Conservation (phyloP, 441 rosid genomes). For the Omphalea diandra region DNA sequence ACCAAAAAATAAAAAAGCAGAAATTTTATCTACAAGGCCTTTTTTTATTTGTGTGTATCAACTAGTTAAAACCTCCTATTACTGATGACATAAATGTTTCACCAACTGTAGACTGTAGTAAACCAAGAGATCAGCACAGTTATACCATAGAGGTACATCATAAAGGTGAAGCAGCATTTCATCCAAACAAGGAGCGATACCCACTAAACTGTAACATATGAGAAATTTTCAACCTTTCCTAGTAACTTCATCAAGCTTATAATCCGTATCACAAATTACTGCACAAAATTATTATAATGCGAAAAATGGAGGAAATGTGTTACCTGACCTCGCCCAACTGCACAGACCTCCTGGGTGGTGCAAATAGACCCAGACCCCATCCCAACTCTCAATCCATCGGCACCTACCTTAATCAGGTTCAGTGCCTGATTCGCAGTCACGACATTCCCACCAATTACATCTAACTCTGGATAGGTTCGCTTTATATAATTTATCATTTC, state of each 20-base stretch:
- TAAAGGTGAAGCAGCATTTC: not conserved
- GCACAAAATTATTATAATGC: no score
- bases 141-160: not conserved
- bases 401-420: constrained; percentile 81
- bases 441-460: constrained; percentile 87
- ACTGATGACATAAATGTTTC: not conserved
- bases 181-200: not conserved
- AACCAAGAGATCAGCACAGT: not conserved
- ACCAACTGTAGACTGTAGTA: not conserved
- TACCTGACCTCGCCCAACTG: constrained; percentile 97
- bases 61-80: not conserved
- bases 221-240: no score
- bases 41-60: not conserved
- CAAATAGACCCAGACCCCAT: constrained; percentile 98
- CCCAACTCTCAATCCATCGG: constrained; percentile 82
- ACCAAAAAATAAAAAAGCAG: not conserved
- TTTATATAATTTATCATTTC: constrained; percentile 85
- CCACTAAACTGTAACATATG: no score
- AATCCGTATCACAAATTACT: not conserved
- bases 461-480: constrained; percentile 59
- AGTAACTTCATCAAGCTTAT: not conserved
- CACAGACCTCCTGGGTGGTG: constrained; percentile 96
- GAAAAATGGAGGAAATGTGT: not conserved
- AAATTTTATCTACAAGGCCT: not conserved
- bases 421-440: constrained; percentile 87